Percentiles rank a stretch among this genome's conserved stretches.
phyloP scores from a whole-genome alignment of 1,284 basidiomycete species.

The Coniferiporia weirii region DNA sequence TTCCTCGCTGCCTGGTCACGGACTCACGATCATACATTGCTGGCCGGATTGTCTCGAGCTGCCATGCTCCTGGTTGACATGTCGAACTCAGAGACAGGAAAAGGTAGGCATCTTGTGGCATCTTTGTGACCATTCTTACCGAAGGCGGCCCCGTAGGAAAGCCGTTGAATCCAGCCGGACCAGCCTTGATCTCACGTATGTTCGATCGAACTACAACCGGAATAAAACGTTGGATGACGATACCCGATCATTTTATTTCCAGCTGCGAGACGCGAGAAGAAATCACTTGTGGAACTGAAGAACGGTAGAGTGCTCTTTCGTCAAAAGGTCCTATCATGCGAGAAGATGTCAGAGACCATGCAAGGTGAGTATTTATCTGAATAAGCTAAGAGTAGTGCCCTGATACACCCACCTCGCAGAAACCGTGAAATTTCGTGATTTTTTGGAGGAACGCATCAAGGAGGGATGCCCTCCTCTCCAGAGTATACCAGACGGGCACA shows the following conservation, averaged over 20 bases:
- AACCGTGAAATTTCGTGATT: constrained; percentile 67
- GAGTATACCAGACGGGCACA: constrained; percentile 60
- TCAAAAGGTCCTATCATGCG: constrained; percentile 72
- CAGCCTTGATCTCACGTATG: constrained; percentile 1
- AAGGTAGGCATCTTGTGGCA: constrained; percentile 30
- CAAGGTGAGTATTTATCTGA: constrained; percentile 49
- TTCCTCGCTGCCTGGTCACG: too few relatives aligned
- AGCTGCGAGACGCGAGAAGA: constrained; percentile 35
- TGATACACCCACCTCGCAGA: constrained; percentile 36
- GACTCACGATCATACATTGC: too few relatives aligned
- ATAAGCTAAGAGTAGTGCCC: background rate
- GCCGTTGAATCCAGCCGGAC: background rate
- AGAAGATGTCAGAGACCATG: constrained; percentile 76
- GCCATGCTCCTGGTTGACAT: constrained; percentile 29
- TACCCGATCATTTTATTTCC: background rate
- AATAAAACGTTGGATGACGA: background rate
- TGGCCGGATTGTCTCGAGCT: constrained; percentile 6
- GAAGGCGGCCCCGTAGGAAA: background rate
- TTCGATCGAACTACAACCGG: background rate
- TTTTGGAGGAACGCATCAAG: constrained; percentile 50
- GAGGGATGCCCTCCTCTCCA: constrained; percentile 43
- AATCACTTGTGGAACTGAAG: constrained; percentile 54
- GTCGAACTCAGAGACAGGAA: constrained; percentile 31
- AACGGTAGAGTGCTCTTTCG: constrained; percentile 74
- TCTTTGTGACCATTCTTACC: background rate